These are phyloP conservation scores for Aureobasidium sp. DNA, from an alignment of 2,329 filamentous ascomycete species.

Conservation along the genomic window DNA sequence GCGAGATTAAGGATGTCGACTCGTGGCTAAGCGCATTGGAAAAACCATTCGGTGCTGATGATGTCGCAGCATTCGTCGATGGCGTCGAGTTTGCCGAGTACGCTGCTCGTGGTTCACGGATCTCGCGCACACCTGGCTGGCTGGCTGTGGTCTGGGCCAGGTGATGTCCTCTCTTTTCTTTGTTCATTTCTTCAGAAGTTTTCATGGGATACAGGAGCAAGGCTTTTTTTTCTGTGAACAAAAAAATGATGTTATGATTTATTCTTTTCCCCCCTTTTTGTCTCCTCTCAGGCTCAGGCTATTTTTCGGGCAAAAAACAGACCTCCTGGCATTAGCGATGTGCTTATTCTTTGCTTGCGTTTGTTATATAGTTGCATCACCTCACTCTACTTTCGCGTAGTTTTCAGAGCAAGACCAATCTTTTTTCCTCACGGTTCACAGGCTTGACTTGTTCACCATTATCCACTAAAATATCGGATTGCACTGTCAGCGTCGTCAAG, in stretches of 20 bases:
- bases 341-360: neutral
- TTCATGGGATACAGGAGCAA: neutral
- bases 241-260: conserved; percentile 5
- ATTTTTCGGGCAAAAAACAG: neutral
- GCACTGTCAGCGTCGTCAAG: too few species aligned
- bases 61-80: conserved; percentile 32
- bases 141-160: neutral
- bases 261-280: neutral
- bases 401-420: neutral
- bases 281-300: too few species aligned
- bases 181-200: neutral
- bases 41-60: conserved; percentile 30
- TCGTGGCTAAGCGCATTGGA: conserved; percentile 29
- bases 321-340: neutral
- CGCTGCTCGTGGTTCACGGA: conserved; percentile 15
- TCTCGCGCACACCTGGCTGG: neutral
- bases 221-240: neutral
- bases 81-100: conserved; percentile 29
- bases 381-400: neutral
- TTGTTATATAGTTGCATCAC: neutral
- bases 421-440: neutral
- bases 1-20: conserved; percentile 24
- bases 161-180: neutral
- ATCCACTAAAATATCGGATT: too few species aligned
- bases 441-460: too few species aligned